Percentiles rank a stretch among this genome's conserved stretches.
phyloP scores from a whole-genome alignment of 2,329 filamentous ascomycete genomes.

The Drechslerella dactyloides region DNA sequence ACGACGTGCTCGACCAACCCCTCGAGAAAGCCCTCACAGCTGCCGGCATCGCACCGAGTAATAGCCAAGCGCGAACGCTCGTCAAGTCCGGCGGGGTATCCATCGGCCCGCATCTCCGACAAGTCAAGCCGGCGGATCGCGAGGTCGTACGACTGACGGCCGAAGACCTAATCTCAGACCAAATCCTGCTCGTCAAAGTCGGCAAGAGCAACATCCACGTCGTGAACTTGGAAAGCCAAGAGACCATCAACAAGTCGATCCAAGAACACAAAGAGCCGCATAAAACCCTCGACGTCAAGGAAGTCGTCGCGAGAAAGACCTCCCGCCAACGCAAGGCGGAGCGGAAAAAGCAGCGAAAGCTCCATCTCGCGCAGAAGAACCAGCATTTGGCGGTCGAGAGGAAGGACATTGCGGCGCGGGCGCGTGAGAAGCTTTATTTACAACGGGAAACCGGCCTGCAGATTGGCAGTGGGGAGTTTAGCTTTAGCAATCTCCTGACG shows the following conservation, averaged over 20 bases:
- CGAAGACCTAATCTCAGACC: conserved; percentile 18
- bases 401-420: neutral
- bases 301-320: neutral
- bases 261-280: conserved; percentile 13
- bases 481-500: neutral
- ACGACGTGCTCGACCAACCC: conserved; percentile 13
- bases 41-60: conserved; percentile 16
- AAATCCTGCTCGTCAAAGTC: conserved; percentile 30
- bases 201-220: conserved; percentile 40
- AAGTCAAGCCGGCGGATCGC: conserved; percentile 11
- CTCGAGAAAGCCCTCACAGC: conserved; percentile 23
- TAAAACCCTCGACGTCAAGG: neutral
- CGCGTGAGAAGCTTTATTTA: neutral
- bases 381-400: neutral
- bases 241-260: neutral
- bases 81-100: conserved; percentile 28
- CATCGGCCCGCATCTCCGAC: conserved; percentile 35
- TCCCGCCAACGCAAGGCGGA: conserved; percentile 9
- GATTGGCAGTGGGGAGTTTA: neutral
- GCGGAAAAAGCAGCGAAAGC: conserved; percentile 15
- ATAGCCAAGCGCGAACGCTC: conserved; percentile 24
- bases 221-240: conserved; percentile 10
- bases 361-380: neutral
- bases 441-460: neutral
- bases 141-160: conserved; percentile 2